Base-by-base conservation (phyloP, 2,329 filamentous ascomycete species). In the Daldinia sp. region DNA sequence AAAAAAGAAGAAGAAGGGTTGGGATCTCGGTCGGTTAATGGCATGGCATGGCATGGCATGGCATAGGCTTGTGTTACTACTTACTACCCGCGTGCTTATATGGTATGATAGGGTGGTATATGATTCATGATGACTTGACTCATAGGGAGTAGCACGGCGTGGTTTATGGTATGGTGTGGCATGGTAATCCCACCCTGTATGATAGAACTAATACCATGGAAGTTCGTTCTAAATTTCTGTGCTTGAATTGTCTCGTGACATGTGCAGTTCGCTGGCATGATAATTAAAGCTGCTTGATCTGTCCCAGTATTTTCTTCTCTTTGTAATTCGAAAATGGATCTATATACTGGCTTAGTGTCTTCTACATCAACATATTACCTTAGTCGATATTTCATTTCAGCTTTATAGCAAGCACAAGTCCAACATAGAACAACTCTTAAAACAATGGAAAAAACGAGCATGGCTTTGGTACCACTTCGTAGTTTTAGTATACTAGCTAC, bases 151-250 rank as follows among this genome's bases (percentile, higher is more conserved):
- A 50, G 30, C 29, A 35, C 29, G 29, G 27, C 45, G 45, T 21
- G 25, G 27, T 21, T n/a, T 32, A 32, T 32, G 45, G 45, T 32
- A 32, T 48, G 25, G n/a, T 30, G 21, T 50, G 47, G 30, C 30
- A 35, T 35, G 47, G 47, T 15, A 35, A 35, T 32, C 47, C 29
- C 35, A 30, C 47, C 47, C 47, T 35, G 29, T 35, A 50, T 23
- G 47, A 50, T 50, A 50, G 19, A 35, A 32, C 30, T 35, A 50
- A 50, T 50, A 50, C 29, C 47, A 50, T 50, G 47, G 47, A 50
- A 50, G 47, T 50, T 50, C 47, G 47, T 50, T 50, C 19, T 32
- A 50, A 50, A 27, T 11, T n/a, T 48, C 8, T 4, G n/a, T 43
- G 10, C 27, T 27, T 27, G 7, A 15, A 19, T 19, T 19, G 13